Base-by-base conservation (phyloP, 1,284 basidiomycete species). In the Sanghuangporus weigelae region DNA sequence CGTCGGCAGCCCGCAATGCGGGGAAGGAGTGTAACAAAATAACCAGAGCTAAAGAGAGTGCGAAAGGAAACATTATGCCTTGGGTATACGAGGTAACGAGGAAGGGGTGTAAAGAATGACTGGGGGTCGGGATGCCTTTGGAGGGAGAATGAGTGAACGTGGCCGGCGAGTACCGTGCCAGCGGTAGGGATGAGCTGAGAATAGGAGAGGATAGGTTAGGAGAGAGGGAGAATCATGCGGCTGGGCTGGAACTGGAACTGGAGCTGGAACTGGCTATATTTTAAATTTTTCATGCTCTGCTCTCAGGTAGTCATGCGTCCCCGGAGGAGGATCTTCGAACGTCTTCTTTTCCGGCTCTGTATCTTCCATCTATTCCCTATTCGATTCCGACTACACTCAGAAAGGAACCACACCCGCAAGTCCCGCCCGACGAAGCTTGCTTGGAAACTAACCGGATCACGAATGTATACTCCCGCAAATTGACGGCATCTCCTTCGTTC, bases 1-100 rank as follows among this genome's bases (percentile, higher is more conserved):
- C 77, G 49, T 73, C 74, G 11, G 77, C 77, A 53, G 75, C 76
- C 7, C 40, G n/a, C 31, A 58, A 48, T 36, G 40, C 8, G 16
- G 23, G 53, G 38, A 46, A 26, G 35, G 49, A 44, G 19, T 19
- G 26, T 26, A 57, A 54, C 42, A 57, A 35, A 11, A 51, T 26
- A 53, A 70, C 21, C 2, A 60, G 19, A 36, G 64, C 26, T 55
- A 64, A 57, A 26, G 53, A 50, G 46, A 54, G 46, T 40, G 35
- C 10, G 35, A 55, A 42, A 19, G 31, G 39, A 40, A 58, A 31
- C 60, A 65, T 63, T 1, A 36, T 31, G 26, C 2, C 26, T 42
- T 21, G 55, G 48, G 44, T 21, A 57, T 50, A 35, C 4, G 49
- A 44, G 26, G 19, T 49, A 26, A 66, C 54, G 64, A 49, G 40